phyloP scores from a whole-genome alignment of 1,139 yeast genomes.

The Blastobotrys petasosporus region DNA sequence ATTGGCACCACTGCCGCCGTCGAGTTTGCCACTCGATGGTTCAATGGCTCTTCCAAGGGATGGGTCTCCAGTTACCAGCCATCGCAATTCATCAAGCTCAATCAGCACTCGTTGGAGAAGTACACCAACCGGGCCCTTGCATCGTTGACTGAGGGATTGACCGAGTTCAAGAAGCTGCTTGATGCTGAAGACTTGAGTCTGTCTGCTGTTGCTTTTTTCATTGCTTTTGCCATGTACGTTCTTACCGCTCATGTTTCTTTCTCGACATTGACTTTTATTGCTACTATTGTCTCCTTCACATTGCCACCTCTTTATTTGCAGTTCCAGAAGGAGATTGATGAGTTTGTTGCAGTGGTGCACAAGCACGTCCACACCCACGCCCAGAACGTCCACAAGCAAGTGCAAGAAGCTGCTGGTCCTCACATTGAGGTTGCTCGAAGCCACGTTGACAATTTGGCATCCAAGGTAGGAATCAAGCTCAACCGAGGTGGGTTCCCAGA shows the following conservation, averaged over 20 bases:
- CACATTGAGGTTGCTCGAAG: slow-evolving; percentile 33
- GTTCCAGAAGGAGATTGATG: slow-evolving; percentile 78
- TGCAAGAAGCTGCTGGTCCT: slow-evolving; percentile 39
- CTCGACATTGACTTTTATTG: slow-evolving; percentile 55
- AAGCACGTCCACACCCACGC: slow-evolving; percentile 53
- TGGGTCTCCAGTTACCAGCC: slow-evolving; percentile 33
- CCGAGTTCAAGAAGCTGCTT: slow-evolving; percentile 50
- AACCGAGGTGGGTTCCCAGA: slow-evolving; percentile 33
- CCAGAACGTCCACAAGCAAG: slow-evolving; percentile 49
- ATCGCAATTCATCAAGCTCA: slow-evolving; percentile 30
- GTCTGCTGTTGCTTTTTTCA: slow-evolving; percentile 68
- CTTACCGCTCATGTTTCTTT: slow-evolving; percentile 73
- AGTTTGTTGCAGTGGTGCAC: slow-evolving; percentile 54
- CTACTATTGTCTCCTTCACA: slow-evolving; percentile 62
- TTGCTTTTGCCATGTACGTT: slow-evolving; percentile 58
- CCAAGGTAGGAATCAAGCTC: slow-evolving; percentile 30
- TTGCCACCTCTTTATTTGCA: slow-evolving; percentile 68
- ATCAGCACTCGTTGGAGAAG: slow-evolving; percentile 30
- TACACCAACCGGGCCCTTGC: slow-evolving; percentile 29
- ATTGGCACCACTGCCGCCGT: slow-evolving; percentile 30
- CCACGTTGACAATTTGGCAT: slow-evolving; percentile 53
- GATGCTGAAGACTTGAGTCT: slow-evolving; percentile 62
- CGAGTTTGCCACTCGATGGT: slow-evolving; percentile 33
- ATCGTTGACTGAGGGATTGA: slow-evolving; percentile 27
- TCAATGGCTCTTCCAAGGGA: slow-evolving; percentile 31